Conservation (phyloP, 768 basidiomycete species). For the Auriscalpium vulgare region DNA sequence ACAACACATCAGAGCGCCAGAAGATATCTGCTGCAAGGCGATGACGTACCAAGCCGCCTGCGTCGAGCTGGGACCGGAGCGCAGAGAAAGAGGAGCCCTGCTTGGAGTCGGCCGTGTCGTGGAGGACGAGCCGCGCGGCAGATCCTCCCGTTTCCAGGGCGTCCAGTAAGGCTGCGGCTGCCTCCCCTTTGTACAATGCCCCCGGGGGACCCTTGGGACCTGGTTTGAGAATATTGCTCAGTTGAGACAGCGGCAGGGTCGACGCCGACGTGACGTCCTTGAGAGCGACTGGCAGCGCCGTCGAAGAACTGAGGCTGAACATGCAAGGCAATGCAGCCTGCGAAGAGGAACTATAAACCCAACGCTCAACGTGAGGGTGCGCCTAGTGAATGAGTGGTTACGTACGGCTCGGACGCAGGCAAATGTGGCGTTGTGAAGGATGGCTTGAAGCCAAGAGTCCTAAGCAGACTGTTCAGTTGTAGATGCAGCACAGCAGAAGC, state of each 20-base stretch:
- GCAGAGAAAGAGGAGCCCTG: constrained; percentile 6
- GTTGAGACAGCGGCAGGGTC: background rate
- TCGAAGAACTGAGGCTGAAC: background rate
- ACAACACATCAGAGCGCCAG: background rate
- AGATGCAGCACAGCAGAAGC: background rate
- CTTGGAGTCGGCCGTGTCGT: constrained; percentile 4
- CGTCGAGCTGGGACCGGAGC: constrained; percentile 8
- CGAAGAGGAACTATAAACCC: background rate
- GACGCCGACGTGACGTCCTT: constrained; percentile 9
- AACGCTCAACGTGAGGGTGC: background rate
- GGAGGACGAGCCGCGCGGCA: constrained; percentile 11
- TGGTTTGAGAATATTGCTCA: constrained; percentile 5
- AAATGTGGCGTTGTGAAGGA: background rate
- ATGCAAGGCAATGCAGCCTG: background rate
- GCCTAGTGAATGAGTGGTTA: background rate
- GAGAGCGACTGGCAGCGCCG: constrained; percentile 9
- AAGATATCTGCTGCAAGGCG: background rate
- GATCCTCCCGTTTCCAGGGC: constrained; percentile 15
- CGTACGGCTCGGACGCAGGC: background rate
- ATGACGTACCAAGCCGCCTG: constrained; percentile 8
- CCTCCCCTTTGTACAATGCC: constrained; percentile 15
- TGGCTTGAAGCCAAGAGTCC: constrained; percentile 7
- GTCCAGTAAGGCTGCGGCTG: constrained; percentile 8
- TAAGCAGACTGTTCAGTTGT: background rate
- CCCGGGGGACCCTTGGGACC: constrained; percentile 14